A percentile compares a stretch with the other conserved stretches of the same genome.
Conservation (phyloP, 169 alveolate species). For the Plasmodium ovale region DNA sequence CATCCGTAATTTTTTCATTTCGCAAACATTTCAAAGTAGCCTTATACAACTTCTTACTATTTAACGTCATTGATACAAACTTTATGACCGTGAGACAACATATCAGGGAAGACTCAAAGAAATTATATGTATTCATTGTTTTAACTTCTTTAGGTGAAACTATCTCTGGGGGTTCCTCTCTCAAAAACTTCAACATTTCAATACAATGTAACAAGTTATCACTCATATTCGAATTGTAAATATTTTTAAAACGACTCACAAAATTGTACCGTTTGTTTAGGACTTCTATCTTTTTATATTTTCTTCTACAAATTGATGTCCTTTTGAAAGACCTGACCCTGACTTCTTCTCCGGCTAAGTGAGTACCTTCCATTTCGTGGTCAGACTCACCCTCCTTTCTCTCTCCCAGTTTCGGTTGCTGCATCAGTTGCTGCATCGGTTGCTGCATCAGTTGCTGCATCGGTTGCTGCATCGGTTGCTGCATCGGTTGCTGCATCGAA, state of each 20-base stretch:
- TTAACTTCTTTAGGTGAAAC: slow-evolving; percentile 12
- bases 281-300: slow-evolving; percentile 19
- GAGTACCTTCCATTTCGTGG: no score
- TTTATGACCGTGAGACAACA: slow-evolving; percentile 54
- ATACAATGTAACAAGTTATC: slow-evolving; percentile 61
- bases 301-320: no score
- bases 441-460: no score
- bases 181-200: slow-evolving; percentile 46
- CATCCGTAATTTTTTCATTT: background rate
- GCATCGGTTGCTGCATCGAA: background rate
- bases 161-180: slow-evolving; percentile 38
- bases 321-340: no score
- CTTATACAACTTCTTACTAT: slow-evolving; percentile 43
- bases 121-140: slow-evolving; percentile 6
- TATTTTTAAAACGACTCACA: slow-evolving; percentile 38
- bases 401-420: no score
- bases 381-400: no score
- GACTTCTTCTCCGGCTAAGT: no score
- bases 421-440: no score
- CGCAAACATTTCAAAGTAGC: background rate
- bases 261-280: slow-evolving; percentile 44
- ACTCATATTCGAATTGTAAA: slow-evolving; percentile 23
- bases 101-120: slow-evolving; percentile 63
- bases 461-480: no score
- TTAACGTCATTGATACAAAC: slow-evolving; percentile 56